phyloP scores from a whole-genome alignment of 306 rosid genomes.

The Morella rubra region DNA sequence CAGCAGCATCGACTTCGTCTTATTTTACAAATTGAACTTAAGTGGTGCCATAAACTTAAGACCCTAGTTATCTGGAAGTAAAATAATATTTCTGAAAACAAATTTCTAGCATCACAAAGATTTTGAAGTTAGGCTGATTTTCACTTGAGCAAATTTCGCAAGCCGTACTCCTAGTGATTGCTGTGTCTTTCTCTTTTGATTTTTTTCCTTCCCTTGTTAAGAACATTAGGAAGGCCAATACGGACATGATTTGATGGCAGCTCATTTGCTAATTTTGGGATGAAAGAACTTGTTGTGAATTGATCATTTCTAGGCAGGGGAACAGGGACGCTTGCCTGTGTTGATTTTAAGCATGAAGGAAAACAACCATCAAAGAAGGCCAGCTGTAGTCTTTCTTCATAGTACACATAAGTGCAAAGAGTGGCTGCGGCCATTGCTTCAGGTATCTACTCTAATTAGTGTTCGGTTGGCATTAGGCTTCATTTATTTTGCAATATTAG shows the following conservation, averaged over 20 bases:
- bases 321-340: slow-evolving; percentile 83
- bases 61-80: not conserved
- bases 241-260: not conserved
- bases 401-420: slow-evolving; percentile 71
- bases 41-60: not conserved
- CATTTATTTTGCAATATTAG: slow-evolving; percentile 11
- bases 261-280: slow-evolving; percentile 14
- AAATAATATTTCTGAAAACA: not conserved
- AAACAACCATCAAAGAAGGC: slow-evolving; percentile 42
- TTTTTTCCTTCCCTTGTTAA: not conserved
- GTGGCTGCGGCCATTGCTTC: slow-evolving; percentile 70
- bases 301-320: slow-evolving; percentile 61
- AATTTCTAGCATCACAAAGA: not conserved
- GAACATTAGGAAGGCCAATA: not conserved
- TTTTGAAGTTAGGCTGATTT: not conserved
- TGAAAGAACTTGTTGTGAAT: slow-evolving; percentile 4
- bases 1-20: not conserved
- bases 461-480: slow-evolving; percentile 1
- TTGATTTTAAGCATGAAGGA: slow-evolving; percentile 77
- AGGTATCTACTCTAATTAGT: slow-evolving; percentile 41
- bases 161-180: not conserved
- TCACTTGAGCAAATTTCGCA: not conserved
- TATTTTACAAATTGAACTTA: not conserved
- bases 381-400: slow-evolving; percentile 77
- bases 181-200: not conserved